Evolutionary conservation across 495 filamentous ascomycete species (phyloP).

Genomic region (Hyaloscypha finlandica): DNA sequence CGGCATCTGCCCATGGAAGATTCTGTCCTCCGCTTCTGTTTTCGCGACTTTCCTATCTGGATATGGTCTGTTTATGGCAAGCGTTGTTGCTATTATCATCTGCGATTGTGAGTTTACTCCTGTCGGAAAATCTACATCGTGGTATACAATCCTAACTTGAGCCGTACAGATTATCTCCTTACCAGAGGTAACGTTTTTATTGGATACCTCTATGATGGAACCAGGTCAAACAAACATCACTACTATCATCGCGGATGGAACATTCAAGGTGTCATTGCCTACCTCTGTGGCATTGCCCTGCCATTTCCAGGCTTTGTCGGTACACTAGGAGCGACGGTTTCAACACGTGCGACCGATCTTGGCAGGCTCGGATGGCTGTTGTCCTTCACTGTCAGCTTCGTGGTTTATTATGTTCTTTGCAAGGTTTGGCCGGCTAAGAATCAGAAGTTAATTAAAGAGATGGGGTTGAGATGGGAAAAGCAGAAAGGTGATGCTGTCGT

Average conservation of each 20-base stretch:
- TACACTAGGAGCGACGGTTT: conserved; percentile 37
- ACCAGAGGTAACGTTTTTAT: conserved; percentile 41
- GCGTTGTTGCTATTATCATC: conserved; percentile 38
- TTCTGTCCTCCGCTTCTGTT: conserved; percentile 33
- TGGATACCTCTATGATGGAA: conserved; percentile 38
- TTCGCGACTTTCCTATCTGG: conserved; percentile 38
- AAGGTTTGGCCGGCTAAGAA: conserved; percentile 42
- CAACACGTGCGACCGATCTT: conserved; percentile 36
- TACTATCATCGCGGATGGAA: conserved; percentile 37
- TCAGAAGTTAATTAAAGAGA: conserved; percentile 35
- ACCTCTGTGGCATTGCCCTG: conserved; percentile 35
- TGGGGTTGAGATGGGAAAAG: conserved; percentile 36
- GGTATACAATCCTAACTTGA: neutral
- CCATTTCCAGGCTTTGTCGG: conserved; percentile 39
- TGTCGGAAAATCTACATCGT: neutral
- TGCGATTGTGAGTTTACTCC: conserved; percentile 33
- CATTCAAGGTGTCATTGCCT: conserved; percentile 36
- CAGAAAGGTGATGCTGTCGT: conserved; percentile 25
- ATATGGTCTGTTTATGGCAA: conserved; percentile 43
- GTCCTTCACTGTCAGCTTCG: conserved; percentile 40
- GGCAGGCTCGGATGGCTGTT: conserved; percentile 44
- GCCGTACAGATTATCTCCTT: conserved; percentile 33
- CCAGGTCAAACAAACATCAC: conserved; percentile 34
- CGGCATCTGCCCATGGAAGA: conserved; percentile 39
- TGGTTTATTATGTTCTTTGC: conserved; percentile 43